These are phyloP conservation scores for Phaffomyces antillensis DNA, from an alignment of 805 yeast species.

Conservation along the genomic window DNA sequence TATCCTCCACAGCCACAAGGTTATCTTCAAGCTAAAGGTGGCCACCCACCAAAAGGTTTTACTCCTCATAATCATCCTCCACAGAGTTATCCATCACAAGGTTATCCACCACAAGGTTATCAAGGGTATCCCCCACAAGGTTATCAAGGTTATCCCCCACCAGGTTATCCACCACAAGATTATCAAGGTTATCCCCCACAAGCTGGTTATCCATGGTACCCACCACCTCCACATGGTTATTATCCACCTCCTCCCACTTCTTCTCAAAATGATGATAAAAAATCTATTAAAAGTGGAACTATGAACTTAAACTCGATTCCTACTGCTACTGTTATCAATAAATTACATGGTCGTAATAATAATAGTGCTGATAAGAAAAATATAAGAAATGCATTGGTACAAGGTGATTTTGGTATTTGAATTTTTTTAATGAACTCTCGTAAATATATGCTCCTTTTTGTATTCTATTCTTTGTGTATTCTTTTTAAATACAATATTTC, in stretches of 20 bases:
- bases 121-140: conserved; percentile 9
- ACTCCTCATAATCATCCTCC: conserved; percentile 19
- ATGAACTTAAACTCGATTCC: conserved; percentile 43
- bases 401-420: conserved; percentile 63
- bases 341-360: conserved; percentile 35
- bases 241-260: conserved; percentile 11
- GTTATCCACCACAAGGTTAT: conserved; percentile 6
- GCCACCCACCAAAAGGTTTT: conserved; percentile 11
- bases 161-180: conserved; percentile 13
- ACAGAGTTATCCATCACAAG: conserved; percentile 18
- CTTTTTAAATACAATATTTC: too few species aligned
- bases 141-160: conserved; percentile 5
- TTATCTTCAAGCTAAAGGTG: conserved; percentile 4
- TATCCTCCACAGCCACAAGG: conserved; percentile 11
- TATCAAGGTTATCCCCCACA: conserved; percentile 8
- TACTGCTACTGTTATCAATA: conserved; percentile 34
- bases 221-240: conserved; percentile 13
- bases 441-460: too few species aligned
- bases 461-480: too few species aligned
- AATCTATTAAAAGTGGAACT: conserved; percentile 28
- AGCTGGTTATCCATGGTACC: conserved; percentile 10
- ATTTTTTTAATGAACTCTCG: background rate
- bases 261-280: conserved; percentile 4
- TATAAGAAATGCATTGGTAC: conserved; percentile 56
- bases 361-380: conserved; percentile 41